Base-by-base conservation (phyloP, 108 stramenopile genomes). In the Cyclotella atomus region DNA sequence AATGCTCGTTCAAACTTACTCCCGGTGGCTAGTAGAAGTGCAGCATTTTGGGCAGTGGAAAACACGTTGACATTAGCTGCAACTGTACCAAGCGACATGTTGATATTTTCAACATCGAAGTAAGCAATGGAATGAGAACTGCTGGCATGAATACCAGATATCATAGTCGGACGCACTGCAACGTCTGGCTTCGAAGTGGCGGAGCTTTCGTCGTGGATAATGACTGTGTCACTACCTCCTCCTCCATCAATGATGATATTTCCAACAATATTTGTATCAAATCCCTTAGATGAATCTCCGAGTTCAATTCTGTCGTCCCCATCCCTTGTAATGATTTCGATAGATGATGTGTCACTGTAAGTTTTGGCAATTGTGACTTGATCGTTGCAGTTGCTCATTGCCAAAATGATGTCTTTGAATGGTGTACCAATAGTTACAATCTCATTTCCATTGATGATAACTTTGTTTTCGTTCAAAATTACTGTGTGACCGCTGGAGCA, bases 391-490 rank as follows among this genome's bases (percentile, higher is more conserved):
- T 29, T 55, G 27, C 54, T 55, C 54, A 55, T 55, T 3, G 28
- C 16, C 5, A 55, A 55, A 28, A 55, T 16, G 16, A 55, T 55
- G 28, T 55, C 54, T 29, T 55, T 55, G 27, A 55, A 55, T 28
- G 54, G 28, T 27, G 54, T 28, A 25, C 54, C 54, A 55, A 55
- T 28, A 5, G 23, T 29, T 5, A 55, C 54, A 55, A 56, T 29
- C 21, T 41, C 47, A 41, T 68, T 21, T 21, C 54, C 54, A 35
- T 68, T 38, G 15, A 35, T 35, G 2, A 32, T 41, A 30, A 35
- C 43, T 53, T 33, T 68, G 35, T 54, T 54, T 55, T 68, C 68
- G 25, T 68, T 24, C 30, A 79, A 34, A 41, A 43, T 63, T 32
- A 79, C 35, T 3, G 57, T 67, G 50, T 79, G 24, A 6, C 54